Conservation (phyloP, 768 basidiomycete genomes). For the Mycena albidolilacea region DNA sequence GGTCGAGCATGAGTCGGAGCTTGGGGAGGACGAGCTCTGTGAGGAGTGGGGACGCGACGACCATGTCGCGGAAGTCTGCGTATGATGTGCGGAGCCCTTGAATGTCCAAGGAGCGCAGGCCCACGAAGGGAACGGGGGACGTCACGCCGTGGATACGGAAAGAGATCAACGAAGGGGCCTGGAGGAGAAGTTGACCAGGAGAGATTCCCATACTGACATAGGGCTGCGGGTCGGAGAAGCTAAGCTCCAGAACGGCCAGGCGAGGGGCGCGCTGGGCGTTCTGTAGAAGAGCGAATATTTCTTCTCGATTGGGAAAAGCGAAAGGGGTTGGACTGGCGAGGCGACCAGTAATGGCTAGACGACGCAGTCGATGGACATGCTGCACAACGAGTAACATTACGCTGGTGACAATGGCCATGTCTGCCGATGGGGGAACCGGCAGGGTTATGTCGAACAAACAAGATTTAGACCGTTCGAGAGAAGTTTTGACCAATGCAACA, state of each 20-base stretch:
- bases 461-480: conserved; percentile 38
- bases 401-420: conserved; percentile 23
- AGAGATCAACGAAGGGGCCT: conserved; percentile 29
- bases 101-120: conserved; percentile 34
- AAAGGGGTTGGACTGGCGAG: conserved; percentile 4
- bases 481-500: conserved; percentile 20
- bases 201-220: conserved; percentile 20
- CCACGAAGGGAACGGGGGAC: conserved; percentile 38
- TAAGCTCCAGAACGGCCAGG: conserved; percentile 29
- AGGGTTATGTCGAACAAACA: conserved; percentile 37
- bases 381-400: conserved; percentile 38
- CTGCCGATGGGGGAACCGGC: conserved; percentile 13
- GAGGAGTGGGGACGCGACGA: conserved; percentile 37
- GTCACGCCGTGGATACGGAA: conserved; percentile 35
- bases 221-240: conserved; percentile 18
- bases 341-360: conserved; percentile 20
- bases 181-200: conserved; percentile 26
- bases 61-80: conserved; percentile 33
- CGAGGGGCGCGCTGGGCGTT: conserved; percentile 35
- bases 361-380: conserved; percentile 33
- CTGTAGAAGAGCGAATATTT: conserved; percentile 37
- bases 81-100: conserved; percentile 31
- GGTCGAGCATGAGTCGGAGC: conserved; percentile 31
- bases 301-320: conserved; percentile 20
- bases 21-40: conserved; percentile 34